Conservation (phyloP, 2,329 filamentous ascomycete genomes). For the Shiraia sp. region DNA sequence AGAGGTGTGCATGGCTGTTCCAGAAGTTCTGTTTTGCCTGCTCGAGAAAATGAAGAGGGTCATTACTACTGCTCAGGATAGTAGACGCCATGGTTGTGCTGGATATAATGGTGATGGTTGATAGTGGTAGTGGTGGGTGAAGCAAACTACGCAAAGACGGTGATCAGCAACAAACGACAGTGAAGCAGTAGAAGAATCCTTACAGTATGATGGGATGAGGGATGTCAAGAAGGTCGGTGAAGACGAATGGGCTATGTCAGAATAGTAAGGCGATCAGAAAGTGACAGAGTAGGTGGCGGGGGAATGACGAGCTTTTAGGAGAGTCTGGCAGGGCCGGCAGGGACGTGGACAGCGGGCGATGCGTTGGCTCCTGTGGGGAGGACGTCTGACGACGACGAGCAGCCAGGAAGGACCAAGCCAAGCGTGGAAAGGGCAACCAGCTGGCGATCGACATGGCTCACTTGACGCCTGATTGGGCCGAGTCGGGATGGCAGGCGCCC, state of each 20-base stretch:
- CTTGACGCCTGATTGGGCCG: constrained; percentile 24
- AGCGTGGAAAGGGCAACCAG: constrained; percentile 32
- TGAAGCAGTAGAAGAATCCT: constrained; percentile 13
- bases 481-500: not conserved
- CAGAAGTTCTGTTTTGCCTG: constrained; percentile 44
- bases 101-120: too few relatives aligned
- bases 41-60: constrained; percentile 36
- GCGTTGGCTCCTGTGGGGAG: constrained; percentile 40
- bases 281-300: constrained; percentile 24
- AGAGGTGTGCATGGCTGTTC: constrained; percentile 34
- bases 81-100: constrained; percentile 30
- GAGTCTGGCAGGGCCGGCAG: constrained; percentile 6
- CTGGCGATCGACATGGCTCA: constrained; percentile 22
- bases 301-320: constrained; percentile 35
- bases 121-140: constrained; percentile 8
- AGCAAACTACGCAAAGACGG: constrained; percentile 23
- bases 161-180: constrained; percentile 26
- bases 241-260: constrained; percentile 15
- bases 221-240: constrained; percentile 1
- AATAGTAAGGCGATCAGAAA: constrained; percentile 34
- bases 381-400: constrained; percentile 27
- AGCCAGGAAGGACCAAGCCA: constrained; percentile 25
- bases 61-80: constrained; percentile 22
- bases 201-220: constrained; percentile 16
- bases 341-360: constrained; percentile 23